phyloP scores from a whole-genome alignment of 768 basidiomycete species.

The Pulveroboletus sp. region DNA sequence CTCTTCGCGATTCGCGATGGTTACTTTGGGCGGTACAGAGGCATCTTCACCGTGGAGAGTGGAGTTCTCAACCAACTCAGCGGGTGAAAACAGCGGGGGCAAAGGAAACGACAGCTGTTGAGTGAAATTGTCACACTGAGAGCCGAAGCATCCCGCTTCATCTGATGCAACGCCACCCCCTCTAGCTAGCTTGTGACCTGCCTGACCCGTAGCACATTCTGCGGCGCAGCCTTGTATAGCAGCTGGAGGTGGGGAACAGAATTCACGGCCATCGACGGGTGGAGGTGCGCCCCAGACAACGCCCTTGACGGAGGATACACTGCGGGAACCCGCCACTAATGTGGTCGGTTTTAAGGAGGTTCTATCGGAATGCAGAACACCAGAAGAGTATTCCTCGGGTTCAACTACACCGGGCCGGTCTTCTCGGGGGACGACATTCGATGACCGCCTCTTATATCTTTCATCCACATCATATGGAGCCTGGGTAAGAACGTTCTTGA shows the following conservation, averaged over 20 bases:
- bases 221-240: not conserved
- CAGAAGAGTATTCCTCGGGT: not conserved
- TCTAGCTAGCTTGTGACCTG: not conserved
- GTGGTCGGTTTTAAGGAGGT: not conserved
- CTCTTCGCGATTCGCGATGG: not conserved
- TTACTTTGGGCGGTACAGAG: not conserved
- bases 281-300: not conserved
- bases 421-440: not conserved
- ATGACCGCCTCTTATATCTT: not conserved
- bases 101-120: conserved; percentile 22
- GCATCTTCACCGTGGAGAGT: not conserved
- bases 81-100: conserved; percentile 8
- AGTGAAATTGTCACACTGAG: not conserved
- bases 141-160: not conserved
- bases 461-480: not conserved
- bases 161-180: not conserved
- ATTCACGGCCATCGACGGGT: not conserved
- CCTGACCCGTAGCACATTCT: not conserved
- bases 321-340: not conserved
- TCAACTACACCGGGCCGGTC: not conserved
- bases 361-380: not conserved
- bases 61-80: conserved; percentile 3
- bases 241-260: not conserved
- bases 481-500: not conserved
- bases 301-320: not conserved